Percentiles rank a stretch among this genome's conserved stretches.
phyloP scores from a whole-genome alignment of 805 yeast genomes.

The Wickerhamomyces pijperi region DNA sequence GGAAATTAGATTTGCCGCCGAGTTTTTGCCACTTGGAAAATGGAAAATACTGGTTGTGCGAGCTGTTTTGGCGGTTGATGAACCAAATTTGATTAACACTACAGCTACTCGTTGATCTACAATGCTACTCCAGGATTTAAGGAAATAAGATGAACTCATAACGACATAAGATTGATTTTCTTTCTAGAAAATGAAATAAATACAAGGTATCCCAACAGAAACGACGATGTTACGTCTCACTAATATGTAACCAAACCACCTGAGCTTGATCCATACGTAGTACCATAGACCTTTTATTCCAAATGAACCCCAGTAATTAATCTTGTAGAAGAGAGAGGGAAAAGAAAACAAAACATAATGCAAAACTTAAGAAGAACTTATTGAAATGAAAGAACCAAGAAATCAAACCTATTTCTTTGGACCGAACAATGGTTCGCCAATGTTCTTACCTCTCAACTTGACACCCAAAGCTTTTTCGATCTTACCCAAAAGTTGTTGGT shows the following conservation, averaged over 20 bases:
- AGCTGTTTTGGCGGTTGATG: too few relatives aligned
- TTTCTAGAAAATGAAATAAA: neutral
- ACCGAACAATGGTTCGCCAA: constrained; percentile 72
- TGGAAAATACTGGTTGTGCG: too few relatives aligned
- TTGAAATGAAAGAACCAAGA: neutral
- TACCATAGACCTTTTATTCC: too few relatives aligned
- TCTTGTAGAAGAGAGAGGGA: too few relatives aligned
- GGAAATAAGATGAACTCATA: neutral
- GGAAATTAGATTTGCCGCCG: too few relatives aligned
- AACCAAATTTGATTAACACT: too few relatives aligned
- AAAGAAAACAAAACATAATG: neutral
- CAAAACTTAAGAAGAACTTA: neutral
- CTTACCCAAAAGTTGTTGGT: constrained; percentile 88
- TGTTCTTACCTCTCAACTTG: constrained; percentile 90
- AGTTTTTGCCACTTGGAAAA: too few relatives aligned
- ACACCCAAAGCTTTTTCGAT: constrained; percentile 90
- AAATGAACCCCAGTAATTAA: too few relatives aligned
- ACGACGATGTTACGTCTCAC: too few relatives aligned
- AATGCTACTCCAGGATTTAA: too few relatives aligned
- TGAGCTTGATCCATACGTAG: neutral
- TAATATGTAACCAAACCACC: neutral
- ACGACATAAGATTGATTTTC: neutral
- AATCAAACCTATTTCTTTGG: constrained; percentile 24
- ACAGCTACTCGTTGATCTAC: neutral
- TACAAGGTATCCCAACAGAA: too few relatives aligned